Evolutionary conservation across 148 eudicot genomes (phyloP), one percentile per base, ranked within the genome.

Genomic region (Euryodendron excelsum): DNA sequence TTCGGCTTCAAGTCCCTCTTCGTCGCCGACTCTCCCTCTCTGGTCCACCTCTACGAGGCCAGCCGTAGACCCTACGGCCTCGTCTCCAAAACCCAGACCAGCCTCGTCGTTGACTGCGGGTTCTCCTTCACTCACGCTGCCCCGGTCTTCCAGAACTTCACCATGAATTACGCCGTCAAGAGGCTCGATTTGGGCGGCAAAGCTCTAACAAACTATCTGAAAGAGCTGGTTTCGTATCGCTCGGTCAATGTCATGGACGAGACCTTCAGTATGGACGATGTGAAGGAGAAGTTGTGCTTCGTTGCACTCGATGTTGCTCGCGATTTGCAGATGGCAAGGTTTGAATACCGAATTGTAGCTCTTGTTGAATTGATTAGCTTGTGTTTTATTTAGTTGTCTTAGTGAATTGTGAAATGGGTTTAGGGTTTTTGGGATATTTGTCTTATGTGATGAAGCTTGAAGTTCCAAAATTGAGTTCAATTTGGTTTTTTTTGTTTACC

Each of bases 161-260:
- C 90, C 25, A 13, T 95, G 67, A 95, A 95, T 84, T 89, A 93
- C 59, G 97, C 88, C 17, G 90, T 95, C 27, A 95, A 85, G 80
- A 82, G 99, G 81, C 80, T 95, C 74, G 99, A 95, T 85, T 86
- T 95, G 77, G 99, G 99, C 0, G 99, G 99, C 0, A 95, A 95
- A 55, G 99, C 94, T 3, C 59, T 96, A 63, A 96, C 93, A 1
- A 96, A 96, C 86, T 96, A 91, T 53, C 61, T 96, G 52, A 96
- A 96, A 79, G 99, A 96, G 83, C 55, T 96, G 87, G 89, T 96
- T 37, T 90, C 95, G 21, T 96, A 91, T 82, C 78, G 98, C 27
- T 77, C 95, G 9, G 67, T 96, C 55, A 93, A 96, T 90, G 95
- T 96, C n/a, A 96, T 91, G 99, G 99, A 96, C 71, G 99, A 96